phyloP scores from a whole-genome alignment of 1,284 basidiomycete species.

The Ganoderma lucidum region DNA sequence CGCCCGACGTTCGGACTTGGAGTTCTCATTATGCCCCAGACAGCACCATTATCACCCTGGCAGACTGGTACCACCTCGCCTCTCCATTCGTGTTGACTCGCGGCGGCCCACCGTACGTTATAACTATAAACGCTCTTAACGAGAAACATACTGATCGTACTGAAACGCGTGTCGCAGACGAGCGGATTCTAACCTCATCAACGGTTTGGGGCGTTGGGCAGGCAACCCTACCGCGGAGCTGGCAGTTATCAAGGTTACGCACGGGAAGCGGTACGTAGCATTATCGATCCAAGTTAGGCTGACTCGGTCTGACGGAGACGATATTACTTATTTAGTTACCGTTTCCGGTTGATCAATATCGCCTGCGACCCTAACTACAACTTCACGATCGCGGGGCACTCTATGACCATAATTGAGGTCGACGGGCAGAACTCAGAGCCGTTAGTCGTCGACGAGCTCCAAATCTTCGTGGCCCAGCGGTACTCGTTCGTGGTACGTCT shows the following conservation, averaged over 20 bases:
- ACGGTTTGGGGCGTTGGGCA: constrained; percentile 50
- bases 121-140: neutral
- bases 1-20: no score
- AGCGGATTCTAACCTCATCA: constrained; percentile 55
- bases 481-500: constrained; percentile 43
- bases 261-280: constrained; percentile 43
- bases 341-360: constrained; percentile 58
- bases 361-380: constrained; percentile 44
- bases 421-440: constrained; percentile 56
- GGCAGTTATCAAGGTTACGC: constrained; percentile 43
- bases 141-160: neutral
- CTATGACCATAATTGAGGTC: constrained; percentile 58
- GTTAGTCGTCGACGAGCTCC: constrained; percentile 48
- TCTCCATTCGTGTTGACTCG: neutral
- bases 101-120: constrained; percentile 23
- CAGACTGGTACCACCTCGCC: constrained; percentile 37
- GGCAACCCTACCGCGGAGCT: constrained; percentile 38
- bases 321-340: constrained; percentile 36
- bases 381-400: constrained; percentile 55
- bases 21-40: constrained; percentile 17
- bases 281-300: neutral
- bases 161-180: constrained; percentile 1
- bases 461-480: constrained; percentile 48
- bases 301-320: neutral
- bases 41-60: constrained; percentile 34